Base-by-base conservation (phyloP, 257 asterid species). In the Apocynum venetum region DNA sequence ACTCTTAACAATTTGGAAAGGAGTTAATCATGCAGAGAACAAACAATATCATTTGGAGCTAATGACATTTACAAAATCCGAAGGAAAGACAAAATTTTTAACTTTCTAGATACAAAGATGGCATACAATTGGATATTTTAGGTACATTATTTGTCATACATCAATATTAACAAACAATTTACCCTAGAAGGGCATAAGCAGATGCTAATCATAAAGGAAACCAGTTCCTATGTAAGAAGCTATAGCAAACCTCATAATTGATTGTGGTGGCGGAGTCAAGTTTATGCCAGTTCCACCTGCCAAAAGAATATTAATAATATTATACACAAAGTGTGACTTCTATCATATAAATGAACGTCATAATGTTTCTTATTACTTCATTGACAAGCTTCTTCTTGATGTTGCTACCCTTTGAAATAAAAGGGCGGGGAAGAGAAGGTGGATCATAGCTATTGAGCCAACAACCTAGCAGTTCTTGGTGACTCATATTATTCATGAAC, bases 231-330 rank as follows among this genome's bases (percentile, higher is more conserved):
- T 12, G 52, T 13, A 15, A 76, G 15, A 68, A 56, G 60, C 9
- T 36, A 48, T 31, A 68, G 51, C 80, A 60, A 72, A 91, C 97
- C 98, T 89, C 52, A 89, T 89, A 80, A 91, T 93, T 71, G 98
- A 91, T 56, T 80, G 85, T 43, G 98, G 97, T 11, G 97, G 98
- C 40, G 98, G 97, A 80, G 98, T 93, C 89, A 93, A 85, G 82
- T 93, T 93, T 84, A 93, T 89, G 85, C 97, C 97, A n/a, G 98
- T 93, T 81, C 98, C 97, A 79, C 98, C 97, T 93, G 91, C 83
- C 60, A 86, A 78, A 17, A 38, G 52, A 80, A 71, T 60, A 55
- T 44, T 7, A 77, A 79, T 48, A 41, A 63, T 48, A 80, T 87
- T 43, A 84, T 77, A 67, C 13, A 64, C 44, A 36, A 64, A 20